phyloP scores from a whole-genome alignment of 169 alveolate species.

The Theileria annulata region DNA sequence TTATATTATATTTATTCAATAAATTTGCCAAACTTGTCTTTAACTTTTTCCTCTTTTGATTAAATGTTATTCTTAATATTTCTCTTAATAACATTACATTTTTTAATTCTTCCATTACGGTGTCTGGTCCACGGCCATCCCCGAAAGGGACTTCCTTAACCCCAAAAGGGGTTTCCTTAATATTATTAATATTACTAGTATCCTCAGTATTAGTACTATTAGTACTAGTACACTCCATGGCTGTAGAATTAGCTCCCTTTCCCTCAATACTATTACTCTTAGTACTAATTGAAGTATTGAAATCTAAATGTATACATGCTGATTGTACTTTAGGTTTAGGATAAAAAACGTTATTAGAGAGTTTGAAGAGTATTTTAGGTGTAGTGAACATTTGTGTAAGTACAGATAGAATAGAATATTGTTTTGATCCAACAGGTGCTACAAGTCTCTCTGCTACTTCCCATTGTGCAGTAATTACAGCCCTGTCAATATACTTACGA shows the following conservation, averaged over 20 bases:
- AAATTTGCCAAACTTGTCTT: conserved; percentile 67
- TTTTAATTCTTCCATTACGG: no score
- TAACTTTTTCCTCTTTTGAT: conserved; percentile 70
- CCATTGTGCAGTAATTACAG: conserved; percentile 80
- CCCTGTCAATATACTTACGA: conserved; percentile 73
- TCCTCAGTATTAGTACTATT: not conserved
- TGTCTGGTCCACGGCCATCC: no score
- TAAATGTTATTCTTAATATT: conserved; percentile 63
- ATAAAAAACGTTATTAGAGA: conserved; percentile 77
- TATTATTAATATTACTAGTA: not conserved
- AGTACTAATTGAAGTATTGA: conserved; percentile 13
- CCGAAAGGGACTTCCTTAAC: no score
- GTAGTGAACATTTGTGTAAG: conserved; percentile 66
- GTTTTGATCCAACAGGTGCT: conserved; percentile 66
- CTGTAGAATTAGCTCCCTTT: no score
- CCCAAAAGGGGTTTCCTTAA: not conserved
- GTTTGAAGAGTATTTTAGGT: conserved; percentile 70
- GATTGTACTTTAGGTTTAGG: conserved; percentile 81
- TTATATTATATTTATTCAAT: conserved; percentile 44
- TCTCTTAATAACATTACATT: conserved; percentile 65
- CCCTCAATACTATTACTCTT: not conserved
- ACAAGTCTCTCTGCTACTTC: conserved; percentile 80
- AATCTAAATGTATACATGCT: conserved; percentile 70
- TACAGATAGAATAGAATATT: conserved; percentile 76
- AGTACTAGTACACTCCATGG: not conserved